phyloP scores from a whole-genome alignment of 371 early-diverging fungal species.

The Parasitella parasitica region DNA sequence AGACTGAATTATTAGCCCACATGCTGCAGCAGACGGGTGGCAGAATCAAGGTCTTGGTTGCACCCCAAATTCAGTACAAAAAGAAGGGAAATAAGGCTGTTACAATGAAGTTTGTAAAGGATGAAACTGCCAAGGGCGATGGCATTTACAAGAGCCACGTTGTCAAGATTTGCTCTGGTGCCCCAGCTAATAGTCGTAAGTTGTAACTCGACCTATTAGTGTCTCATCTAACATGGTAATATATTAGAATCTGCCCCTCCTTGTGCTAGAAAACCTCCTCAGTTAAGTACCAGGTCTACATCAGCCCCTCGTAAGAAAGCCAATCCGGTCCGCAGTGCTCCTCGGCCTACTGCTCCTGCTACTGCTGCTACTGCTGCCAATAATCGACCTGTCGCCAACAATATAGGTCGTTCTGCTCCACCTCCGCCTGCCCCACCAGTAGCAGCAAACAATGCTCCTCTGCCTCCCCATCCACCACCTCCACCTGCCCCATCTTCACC shows the following conservation, averaged over 20 bases:
- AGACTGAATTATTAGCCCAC: slow-evolving; percentile 81
- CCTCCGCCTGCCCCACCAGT: slow-evolving; percentile 9
- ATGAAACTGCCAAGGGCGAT: slow-evolving; percentile 58
- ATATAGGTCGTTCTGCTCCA: slow-evolving; percentile 13
- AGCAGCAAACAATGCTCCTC: slow-evolving; percentile 21
- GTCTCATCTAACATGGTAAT: too few relatives aligned
- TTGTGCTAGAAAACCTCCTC: slow-evolving; percentile 51
- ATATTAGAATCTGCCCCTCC: slow-evolving; percentile 59
- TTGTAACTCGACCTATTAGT: too few relatives aligned
- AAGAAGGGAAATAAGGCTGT: slow-evolving; percentile 79
- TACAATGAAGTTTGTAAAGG: slow-evolving; percentile 77
- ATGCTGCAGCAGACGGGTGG: slow-evolving; percentile 52
- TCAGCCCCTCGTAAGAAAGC: slow-evolving; percentile 55
- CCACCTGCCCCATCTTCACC: slow-evolving; percentile 58
- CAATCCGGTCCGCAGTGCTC: background rate
- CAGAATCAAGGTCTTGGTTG: slow-evolving; percentile 51
- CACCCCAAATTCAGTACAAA: slow-evolving; percentile 60
- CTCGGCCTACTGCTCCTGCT: background rate
- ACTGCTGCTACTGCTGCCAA: slow-evolving; percentile 9
- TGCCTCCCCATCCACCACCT: slow-evolving; percentile 66
- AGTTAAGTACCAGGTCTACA: slow-evolving; percentile 23
- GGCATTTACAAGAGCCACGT: slow-evolving; percentile 78
- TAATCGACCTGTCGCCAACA: slow-evolving; percentile 14
- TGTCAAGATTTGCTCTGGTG: slow-evolving; percentile 69
- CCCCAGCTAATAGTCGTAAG: slow-evolving; percentile 63